Conservation (phyloP, 768 basidiomycete species). For the Boletellus emodensis region DNA sequence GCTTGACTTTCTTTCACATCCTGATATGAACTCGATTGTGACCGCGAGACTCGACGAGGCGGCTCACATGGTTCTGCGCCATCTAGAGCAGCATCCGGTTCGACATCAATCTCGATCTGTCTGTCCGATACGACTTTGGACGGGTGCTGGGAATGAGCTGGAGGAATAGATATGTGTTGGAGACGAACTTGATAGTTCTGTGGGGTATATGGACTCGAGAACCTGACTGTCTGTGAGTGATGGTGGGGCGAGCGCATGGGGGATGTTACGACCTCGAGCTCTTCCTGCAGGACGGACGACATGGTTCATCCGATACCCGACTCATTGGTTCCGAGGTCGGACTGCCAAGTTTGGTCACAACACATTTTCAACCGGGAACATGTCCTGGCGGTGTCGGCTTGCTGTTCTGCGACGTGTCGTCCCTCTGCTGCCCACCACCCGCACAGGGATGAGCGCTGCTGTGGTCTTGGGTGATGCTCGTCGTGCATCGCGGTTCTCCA, state of each 20-base stretch:
- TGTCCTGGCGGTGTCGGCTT: conserved; percentile 21
- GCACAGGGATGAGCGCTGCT: neutral
- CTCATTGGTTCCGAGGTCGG: conserved; percentile 14
- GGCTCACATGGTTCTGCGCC: conserved; percentile 54
- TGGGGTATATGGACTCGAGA: conserved; percentile 93
- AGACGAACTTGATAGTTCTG: conserved; percentile 85
- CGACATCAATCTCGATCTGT: conserved; percentile 78
- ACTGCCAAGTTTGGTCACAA: conserved; percentile 12
- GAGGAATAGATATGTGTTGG: conserved; percentile 25
- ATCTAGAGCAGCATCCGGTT: conserved; percentile 75
- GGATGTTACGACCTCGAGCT: conserved; percentile 69
- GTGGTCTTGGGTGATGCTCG: conserved; percentile 6
- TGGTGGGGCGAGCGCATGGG: conserved; percentile 3
- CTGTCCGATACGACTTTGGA: conserved; percentile 79
- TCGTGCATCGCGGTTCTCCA: conserved; percentile 5
- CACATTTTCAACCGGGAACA: conserved; percentile 11
- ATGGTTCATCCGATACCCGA: conserved; percentile 38
- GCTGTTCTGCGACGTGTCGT: conserved; percentile 9
- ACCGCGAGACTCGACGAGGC: neutral
- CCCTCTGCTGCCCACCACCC: neutral
- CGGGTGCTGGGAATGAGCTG: conserved; percentile 43
- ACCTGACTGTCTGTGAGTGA: conserved; percentile 48
- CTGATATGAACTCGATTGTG: conserved; percentile 9
- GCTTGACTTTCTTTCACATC: conserved; percentile 54
- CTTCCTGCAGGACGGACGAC: conserved; percentile 71